These are phyloP conservation scores for Cercophora samala DNA, from an alignment of 495 filamentous ascomycete species.

Conservation along the genomic window DNA sequence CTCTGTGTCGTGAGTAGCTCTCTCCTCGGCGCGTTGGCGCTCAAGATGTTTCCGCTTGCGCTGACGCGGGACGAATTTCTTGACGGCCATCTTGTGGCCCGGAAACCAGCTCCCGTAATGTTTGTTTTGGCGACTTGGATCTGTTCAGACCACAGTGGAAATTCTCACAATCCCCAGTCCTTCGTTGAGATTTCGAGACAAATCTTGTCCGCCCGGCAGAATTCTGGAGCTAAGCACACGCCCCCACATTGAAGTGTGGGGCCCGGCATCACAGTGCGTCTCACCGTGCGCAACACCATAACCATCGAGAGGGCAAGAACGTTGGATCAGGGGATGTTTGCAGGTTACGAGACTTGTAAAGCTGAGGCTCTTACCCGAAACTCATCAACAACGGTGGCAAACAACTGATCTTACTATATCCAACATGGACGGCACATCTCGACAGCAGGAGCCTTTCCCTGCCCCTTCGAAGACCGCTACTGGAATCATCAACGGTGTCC, in stretches of 20 bases:
- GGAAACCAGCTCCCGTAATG: slow-evolving; percentile 1
- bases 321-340: background rate
- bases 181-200: slow-evolving; percentile 18
- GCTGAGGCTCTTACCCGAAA: background rate
- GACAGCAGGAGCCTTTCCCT: slow-evolving; percentile 62
- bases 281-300: slow-evolving; percentile 11
- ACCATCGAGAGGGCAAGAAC: background rate
- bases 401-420: background rate
- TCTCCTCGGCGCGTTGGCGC: slow-evolving; percentile 50
- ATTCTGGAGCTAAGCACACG: slow-evolving; percentile 28
- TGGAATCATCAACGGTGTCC: slow-evolving; percentile 60
- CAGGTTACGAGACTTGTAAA: background rate
- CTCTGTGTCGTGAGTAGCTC: slow-evolving; percentile 32
- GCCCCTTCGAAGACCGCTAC: slow-evolving; percentile 64
- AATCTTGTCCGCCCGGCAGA: slow-evolving; percentile 52
- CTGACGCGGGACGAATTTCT: slow-evolving; percentile 71
- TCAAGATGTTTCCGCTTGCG: slow-evolving; percentile 71
- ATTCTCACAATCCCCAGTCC: background rate
- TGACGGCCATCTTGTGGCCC: slow-evolving; percentile 45
- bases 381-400: background rate
- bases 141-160: background rate
- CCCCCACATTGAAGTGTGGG: slow-evolving; percentile 7
- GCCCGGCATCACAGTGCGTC: slow-evolving; percentile 5
- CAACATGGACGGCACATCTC: slow-evolving; percentile 25
- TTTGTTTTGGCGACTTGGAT: background rate